Evolutionary conservation across 2,329 filamentous ascomycete species (phyloP), one percentile per base, ranked within the genome.

Genomic region (Meredithiella fracta): DNA sequence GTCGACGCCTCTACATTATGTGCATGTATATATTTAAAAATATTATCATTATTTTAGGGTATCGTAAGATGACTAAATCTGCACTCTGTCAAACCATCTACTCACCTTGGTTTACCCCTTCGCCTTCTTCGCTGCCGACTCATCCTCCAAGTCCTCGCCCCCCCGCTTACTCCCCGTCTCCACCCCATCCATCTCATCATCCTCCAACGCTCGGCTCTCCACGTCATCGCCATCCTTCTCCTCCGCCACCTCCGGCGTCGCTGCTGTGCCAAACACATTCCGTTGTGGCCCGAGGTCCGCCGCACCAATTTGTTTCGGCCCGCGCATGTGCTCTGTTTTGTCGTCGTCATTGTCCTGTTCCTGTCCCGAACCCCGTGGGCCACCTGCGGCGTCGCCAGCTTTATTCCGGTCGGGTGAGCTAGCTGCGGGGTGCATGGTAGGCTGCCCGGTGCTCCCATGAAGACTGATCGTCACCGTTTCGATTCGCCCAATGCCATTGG

Each of bases 261-360:
- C 82, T 75, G 59, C 82, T 78, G 11, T 71, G 74, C 54, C 73
- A 72, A 66, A 34, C 63, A 64, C 42, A 66, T 70, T 70, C 54
- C 61, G 69, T 67, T 86, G 90, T 8, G 86, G 82, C 0, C 92
- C 92, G 61, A 87, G 85, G 65, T 98, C 92, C 62, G 86, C 82
- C 58, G 89, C 80, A 3, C 90, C 91, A 53, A 97, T 85, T 62
- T 87, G 77, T 29, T 87, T 80, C 0, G 92, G 92, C 0, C 91
- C 91, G 42, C 88, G 77, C 0, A 86, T 88, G 67, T 94, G 88
- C 3, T 89, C 86, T 54, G 80, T 74, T 58, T 86, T 83, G 6
- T 78, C 75, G 5, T 78, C 74, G 15, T 64, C 64, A 15, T 64
- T n/a, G 15, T 20, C 62, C 37, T 63, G 11, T 34, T 54, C 23